Evolutionary conservation across 75 land plant genomes (phyloP).

Genomic region (Pseudotsuga menziesii): DNA sequence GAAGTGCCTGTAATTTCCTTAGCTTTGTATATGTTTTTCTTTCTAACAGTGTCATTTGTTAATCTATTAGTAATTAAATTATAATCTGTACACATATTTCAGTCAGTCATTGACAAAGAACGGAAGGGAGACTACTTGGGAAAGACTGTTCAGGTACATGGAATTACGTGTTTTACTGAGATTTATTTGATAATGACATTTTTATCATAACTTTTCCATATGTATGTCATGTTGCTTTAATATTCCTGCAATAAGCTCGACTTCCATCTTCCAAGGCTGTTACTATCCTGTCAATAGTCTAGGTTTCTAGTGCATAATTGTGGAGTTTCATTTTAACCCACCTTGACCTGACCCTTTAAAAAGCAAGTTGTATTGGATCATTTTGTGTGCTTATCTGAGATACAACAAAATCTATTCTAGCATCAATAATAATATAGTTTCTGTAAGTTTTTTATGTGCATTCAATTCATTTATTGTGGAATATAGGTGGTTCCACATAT

Average conservation of each 20-base stretch:
- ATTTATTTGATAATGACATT: neutral
- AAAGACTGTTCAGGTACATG: slow-evolving; percentile 87
- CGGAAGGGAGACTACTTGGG: slow-evolving; percentile 92
- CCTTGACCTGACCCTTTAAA: neutral
- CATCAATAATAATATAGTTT: neutral
- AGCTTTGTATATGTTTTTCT: neutral
- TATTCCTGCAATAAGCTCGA: neutral
- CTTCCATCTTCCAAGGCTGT: neutral
- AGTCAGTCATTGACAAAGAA: slow-evolving; percentile 89
- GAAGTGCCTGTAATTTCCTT: neutral
- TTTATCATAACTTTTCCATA: neutral
- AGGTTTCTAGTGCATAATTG: neutral
- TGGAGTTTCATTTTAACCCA: neutral
- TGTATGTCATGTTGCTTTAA: neutral
- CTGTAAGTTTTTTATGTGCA: neutral
- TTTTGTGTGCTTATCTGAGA: neutral
- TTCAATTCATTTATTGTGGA: neutral
- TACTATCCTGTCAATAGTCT: neutral
- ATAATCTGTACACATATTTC: slow-evolving; percentile 6
- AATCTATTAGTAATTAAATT: neutral
- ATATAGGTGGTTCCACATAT: slow-evolving; percentile 88
- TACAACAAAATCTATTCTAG: neutral
- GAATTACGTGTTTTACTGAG: neutral
- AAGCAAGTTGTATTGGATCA: neutral
- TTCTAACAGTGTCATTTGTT: neutral